These are phyloP conservation scores for Leishmania gerbilli DNA, from an alignment of 208 protist species.

Conservation along the genomic window DNA sequence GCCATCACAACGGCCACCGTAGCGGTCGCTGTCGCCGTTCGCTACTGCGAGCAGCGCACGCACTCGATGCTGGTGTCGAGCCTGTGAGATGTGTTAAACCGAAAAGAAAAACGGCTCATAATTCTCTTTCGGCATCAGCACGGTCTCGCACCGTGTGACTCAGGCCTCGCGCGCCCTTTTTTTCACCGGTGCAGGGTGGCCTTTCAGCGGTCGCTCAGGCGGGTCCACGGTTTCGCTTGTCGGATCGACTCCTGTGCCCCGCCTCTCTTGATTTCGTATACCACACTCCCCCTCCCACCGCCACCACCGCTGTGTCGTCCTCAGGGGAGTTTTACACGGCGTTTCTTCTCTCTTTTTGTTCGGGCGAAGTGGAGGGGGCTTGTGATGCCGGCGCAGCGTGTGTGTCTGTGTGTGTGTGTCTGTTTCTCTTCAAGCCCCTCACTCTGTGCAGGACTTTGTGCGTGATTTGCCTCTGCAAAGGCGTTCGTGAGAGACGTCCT, in stretches of 20 bases:
- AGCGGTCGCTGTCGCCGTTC: slow-evolving; percentile 52
- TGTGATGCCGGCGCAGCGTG: neutral
- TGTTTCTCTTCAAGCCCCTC: neutral
- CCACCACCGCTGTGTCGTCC: neutral
- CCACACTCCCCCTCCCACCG: too few species aligned
- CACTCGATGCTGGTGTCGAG: slow-evolving; percentile 50
- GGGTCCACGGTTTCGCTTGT: neutral
- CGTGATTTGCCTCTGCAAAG: neutral
- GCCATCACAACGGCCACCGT: slow-evolving; percentile 47
- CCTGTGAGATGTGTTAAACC: slow-evolving; percentile 34
- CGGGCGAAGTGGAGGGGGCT: neutral
- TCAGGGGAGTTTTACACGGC: neutral
- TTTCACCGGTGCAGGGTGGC: neutral
- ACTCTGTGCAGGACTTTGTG: neutral
- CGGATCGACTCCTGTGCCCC: neutral
- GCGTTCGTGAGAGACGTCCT: neutral
- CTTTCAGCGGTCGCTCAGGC: neutral
- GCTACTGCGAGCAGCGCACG: slow-evolving; percentile 71
- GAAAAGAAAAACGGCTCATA: slow-evolving; percentile 1
- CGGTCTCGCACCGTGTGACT: neutral
- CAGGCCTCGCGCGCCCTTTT: neutral
- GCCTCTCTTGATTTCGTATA: neutral
- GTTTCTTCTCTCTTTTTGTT: neutral
- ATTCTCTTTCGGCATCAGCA: neutral
- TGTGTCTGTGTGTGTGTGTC: neutral